phyloP scores from a whole-genome alignment of 176 grass and related monocot genomes.

The Musa acuminata region DNA sequence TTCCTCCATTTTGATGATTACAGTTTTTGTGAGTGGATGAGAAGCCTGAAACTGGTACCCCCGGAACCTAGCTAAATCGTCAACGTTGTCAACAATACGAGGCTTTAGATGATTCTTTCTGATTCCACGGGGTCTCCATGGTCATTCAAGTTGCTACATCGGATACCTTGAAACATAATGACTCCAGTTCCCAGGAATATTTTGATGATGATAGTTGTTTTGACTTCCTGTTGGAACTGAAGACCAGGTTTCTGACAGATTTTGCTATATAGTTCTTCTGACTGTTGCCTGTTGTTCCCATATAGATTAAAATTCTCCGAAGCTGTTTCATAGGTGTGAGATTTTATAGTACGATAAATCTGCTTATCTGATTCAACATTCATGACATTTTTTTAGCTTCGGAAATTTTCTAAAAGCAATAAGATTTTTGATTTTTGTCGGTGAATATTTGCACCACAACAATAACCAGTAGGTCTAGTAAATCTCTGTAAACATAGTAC shows the following conservation, averaged over 20 bases:
- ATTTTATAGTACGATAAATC: neutral
- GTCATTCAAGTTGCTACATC: too few species aligned
- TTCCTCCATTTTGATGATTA: conserved; percentile 86
- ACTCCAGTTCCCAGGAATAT: neutral
- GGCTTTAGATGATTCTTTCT: neutral
- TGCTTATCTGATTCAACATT: neutral
- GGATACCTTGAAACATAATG: neutral
- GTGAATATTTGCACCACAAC: neutral
- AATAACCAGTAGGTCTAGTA: too few species aligned
- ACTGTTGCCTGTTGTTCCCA: neutral
- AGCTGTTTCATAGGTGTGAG: neutral
- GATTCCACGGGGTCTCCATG: neutral
- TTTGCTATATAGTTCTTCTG: neutral
- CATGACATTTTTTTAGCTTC: neutral
- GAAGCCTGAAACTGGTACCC: conserved; percentile 82
- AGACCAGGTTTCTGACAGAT: neutral
- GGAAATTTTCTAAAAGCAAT: conserved; percentile 1
- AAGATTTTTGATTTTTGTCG: neutral
- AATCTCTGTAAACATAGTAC: too few species aligned
- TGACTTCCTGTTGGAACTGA: neutral
- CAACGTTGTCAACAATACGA: neutral
- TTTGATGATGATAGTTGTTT: neutral
- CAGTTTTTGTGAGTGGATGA: conserved; percentile 99
- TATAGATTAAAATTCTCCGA: neutral
- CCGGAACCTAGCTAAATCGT: conserved; percentile 65